Conservation (phyloP, 108 stramenopile species). For the Cyclotella choctawhatcheeana region DNA sequence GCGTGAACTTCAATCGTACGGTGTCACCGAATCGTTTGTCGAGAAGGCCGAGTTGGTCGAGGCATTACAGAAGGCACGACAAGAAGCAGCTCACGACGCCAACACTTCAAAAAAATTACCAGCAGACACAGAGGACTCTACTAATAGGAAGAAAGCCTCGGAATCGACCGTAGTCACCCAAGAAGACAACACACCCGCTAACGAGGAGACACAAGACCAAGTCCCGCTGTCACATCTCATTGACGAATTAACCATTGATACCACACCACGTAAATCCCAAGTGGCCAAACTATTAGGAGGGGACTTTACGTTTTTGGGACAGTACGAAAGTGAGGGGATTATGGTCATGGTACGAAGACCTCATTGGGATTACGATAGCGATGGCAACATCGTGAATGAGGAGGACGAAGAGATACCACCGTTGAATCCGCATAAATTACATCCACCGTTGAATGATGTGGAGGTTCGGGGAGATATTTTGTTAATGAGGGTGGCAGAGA, state of each 20-base stretch:
- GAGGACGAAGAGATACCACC: conserved; percentile 44
- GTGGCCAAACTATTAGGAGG: conserved; percentile 71
- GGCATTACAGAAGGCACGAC: conserved; percentile 23
- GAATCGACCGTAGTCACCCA: conserved; percentile 19
- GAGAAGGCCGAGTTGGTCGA: conserved; percentile 28
- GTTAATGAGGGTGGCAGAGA: conserved; percentile 77
- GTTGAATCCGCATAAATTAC: conserved; percentile 75
- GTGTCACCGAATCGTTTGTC: conserved; percentile 23
- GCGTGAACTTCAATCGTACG: conserved; percentile 23
- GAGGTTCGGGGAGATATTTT: conserved; percentile 81
- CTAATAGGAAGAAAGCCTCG: neutral
- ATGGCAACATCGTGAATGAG: too few relatives aligned
- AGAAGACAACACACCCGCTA: too few relatives aligned
- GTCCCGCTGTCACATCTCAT: conserved; percentile 56
- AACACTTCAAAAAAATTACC: neutral
- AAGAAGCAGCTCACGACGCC: neutral
- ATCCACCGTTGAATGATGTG: conserved; percentile 76
- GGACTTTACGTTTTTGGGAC: conserved; percentile 85
- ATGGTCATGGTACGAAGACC: conserved; percentile 74
- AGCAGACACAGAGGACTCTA: conserved; percentile 5
- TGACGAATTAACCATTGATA: conserved; percentile 76
- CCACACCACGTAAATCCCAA: conserved; percentile 77
- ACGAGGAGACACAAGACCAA: too few relatives aligned
- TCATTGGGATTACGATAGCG: conserved; percentile 41
- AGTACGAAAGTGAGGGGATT: conserved; percentile 86